Evolutionary conservation across 2,329 filamentous ascomycete species (phyloP), one percentile per base, ranked within the genome.

Genomic region (Colletotrichum tabaci): DNA sequence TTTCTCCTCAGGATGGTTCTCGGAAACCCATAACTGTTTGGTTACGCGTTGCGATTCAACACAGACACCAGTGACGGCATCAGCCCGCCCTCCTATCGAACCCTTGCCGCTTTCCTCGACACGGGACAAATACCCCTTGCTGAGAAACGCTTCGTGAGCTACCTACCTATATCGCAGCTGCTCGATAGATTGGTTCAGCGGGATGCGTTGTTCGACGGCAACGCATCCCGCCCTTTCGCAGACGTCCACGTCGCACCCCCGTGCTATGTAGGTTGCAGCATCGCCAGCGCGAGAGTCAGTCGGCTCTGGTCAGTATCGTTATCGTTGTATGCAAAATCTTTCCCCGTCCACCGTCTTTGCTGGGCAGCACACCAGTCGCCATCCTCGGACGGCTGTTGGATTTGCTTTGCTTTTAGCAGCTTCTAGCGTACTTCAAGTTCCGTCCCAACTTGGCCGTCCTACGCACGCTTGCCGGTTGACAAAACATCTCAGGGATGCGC

Each of bases 331-430:
- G 50, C 35, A 50, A 8, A 35, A 68, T 44, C 60, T 50, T 44
- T n/a, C 30, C 21, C 16, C 18, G 15, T n/a, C 6, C 52, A 57
- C 66, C 60, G 57, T 68, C 66, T 52, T 35, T 56, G 49, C 42
- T 21, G 16, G 66, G 44, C 12, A 46, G 52, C 38, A 16, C 15
- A 30, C 44, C 61, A 18, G 35, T 21, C 23, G 42, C 12, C 52
- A 23, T 50, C 4, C 23, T 68, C 10, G 30, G 60, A 23, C 26
- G 42, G 63, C n/a, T 16, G 15, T 16, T 9, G 12, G 23, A 38
- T 23, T n/a, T 38, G 12, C 7, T 35, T 35, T 9, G 30, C 30
- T 9, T 35, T n/a, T n/a, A 23, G 15, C 46, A 50, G 61, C 47
- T 53, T 63, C 30, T 26, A 35, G 30, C 8, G 8, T 35, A 4